These are phyloP conservation scores for Rhododendron kiyosumense DNA, from an alignment of 148 eudicot genomes.

Conservation along the genomic window DNA sequence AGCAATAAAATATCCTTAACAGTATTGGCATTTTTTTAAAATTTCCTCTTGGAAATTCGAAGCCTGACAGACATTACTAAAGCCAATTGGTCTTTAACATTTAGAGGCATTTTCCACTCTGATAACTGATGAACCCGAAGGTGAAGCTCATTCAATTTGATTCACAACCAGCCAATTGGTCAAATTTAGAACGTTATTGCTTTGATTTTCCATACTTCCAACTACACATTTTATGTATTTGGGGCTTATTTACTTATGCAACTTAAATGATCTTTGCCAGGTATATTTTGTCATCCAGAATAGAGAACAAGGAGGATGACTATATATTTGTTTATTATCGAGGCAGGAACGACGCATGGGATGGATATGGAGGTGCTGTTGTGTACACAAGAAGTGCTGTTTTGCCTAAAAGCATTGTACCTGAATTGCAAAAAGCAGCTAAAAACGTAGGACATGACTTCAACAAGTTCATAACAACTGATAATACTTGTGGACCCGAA, in stretches of 20 bases:
- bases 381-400: constrained; percentile 81
- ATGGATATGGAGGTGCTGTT: constrained; percentile 94
- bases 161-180: background rate
- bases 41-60: background rate
- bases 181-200: background rate
- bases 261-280: constrained; percentile 31
- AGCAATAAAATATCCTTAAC: background rate
- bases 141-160: background rate
- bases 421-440: constrained; percentile 70
- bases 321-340: constrained; percentile 82
- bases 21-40: background rate
- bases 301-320: constrained; percentile 83
- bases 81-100: background rate
- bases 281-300: constrained; percentile 78
- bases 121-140: background rate
- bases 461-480: constrained; percentile 58
- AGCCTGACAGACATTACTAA: background rate
- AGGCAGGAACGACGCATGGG: constrained; percentile 98
- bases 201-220: background rate
- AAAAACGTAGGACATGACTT: constrained; percentile 78
- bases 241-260: background rate
- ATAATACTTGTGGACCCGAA: constrained; percentile 92
- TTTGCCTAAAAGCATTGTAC: constrained; percentile 72
- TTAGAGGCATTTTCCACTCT: background rate
- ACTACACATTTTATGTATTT: background rate